A percentile compares a stretch with the other conserved stretches of the same genome.
Evolutionary conservation across 78 protist species (phyloP).

Genomic region (Planoprotostelium fungivorum): DNA sequence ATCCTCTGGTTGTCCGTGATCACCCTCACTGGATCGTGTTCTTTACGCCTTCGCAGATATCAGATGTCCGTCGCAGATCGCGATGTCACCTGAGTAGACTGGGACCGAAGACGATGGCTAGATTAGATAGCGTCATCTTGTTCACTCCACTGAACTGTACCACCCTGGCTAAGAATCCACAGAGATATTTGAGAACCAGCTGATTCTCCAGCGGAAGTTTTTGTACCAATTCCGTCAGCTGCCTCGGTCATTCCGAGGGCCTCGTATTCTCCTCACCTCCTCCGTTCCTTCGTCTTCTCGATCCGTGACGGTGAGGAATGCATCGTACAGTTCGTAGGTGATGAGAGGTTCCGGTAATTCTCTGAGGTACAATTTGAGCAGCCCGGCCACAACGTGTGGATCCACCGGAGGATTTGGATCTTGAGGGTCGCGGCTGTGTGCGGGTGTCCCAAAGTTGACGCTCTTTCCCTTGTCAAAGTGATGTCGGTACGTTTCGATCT

Average conservation of each 20-base stretch:
- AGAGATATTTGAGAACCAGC: neutral
- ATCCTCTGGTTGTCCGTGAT: neutral
- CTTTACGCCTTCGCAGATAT: neutral
- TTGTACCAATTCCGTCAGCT: neutral
- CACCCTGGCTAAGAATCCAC: neutral
- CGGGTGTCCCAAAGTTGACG: conserved; percentile 15
- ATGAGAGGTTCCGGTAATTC: conserved; percentile 50
- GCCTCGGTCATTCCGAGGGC: neutral
- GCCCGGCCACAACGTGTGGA: conserved; percentile 53
- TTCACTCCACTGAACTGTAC: neutral
- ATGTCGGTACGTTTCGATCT: conserved; percentile 27
- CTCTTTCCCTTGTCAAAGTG: conserved; percentile 28
- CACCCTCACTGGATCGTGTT: neutral
- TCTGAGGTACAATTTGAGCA: conserved; percentile 38
- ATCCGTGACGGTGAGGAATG: neutral
- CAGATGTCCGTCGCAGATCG: neutral
- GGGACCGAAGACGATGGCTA: neutral
- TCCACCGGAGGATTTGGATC: neutral
- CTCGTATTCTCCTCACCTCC: neutral
- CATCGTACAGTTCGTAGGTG: neutral
- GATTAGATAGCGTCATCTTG: neutral
- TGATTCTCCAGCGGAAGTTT: neutral
- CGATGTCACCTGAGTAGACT: neutral
- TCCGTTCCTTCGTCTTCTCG: neutral
- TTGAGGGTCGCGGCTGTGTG: neutral